Evolutionary conservation across 495 filamentous ascomycete genomes (phyloP), one percentile per base, ranked within the genome.

Genomic region (Penicillium silybi): DNA sequence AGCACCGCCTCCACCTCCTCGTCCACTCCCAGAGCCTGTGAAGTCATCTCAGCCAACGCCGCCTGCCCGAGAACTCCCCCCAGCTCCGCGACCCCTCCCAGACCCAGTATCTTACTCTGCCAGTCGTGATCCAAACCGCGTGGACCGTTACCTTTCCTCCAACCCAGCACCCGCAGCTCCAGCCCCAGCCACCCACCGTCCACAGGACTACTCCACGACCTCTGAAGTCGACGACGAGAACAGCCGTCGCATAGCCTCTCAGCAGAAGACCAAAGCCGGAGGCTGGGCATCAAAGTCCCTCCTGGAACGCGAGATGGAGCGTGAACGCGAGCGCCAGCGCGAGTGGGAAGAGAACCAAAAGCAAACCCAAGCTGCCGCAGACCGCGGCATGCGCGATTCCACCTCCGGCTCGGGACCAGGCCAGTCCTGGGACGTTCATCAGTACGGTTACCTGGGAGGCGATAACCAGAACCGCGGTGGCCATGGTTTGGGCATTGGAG

Each of bases 281-380:
- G 86, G 85, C 0, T 89, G 86, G 85, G 86, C 87, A 1, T 79
- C 79, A 47, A 92, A 90, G 68, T 89, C 87, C 3, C 78, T 98
- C 6, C 78, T 97, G 1, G 91, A 96, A 69, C 84, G 91, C 18
- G 93, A 98, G 66, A 96, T 97, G 89, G 93, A 98, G 68, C 80
- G 88, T 56, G 93, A 98, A 70, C 81, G 95, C 10, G 88, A 95
- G 66, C 80, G 92, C 35, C 93, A 98, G 71, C 78, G 81, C 45
- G 93, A 98, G 59, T 98, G 93, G 93, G 93, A 97, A 60, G 87
- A 92, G 48, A 79, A 80, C n/a, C 93, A 97, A 70, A 80, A 85
- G 50, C 85, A 85, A 55, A 85, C 83, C 2, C 74, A 80, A 43
- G 75, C 76, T 40, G 84, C 80, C 6, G 76, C 77, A 0, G 69